Conservation (phyloP, 2,329 filamentous ascomycete species). For the Corynespora cassiicola region DNA sequence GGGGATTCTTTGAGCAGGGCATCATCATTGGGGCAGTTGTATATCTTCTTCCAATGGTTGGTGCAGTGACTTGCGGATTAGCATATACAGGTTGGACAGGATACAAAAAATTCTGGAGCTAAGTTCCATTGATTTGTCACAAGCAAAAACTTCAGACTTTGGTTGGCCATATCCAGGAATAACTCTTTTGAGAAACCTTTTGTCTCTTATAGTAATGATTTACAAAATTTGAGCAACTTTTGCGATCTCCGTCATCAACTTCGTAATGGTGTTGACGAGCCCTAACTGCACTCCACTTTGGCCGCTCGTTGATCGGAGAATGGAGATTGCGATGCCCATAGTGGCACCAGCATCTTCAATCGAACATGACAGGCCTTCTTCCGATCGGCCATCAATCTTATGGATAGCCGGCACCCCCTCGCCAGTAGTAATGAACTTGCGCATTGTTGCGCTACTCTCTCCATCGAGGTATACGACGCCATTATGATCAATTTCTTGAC, state of each 20-base stretch:
- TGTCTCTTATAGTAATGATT: too few relatives aligned
- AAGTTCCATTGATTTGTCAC: too few relatives aligned
- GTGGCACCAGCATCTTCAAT: background rate
- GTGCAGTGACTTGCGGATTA: background rate
- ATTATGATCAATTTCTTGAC: background rate
- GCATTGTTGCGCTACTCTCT: background rate
- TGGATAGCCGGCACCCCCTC: background rate
- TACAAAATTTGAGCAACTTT: constrained; percentile 1
- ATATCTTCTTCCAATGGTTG: constrained; percentile 1
- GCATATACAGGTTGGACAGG: background rate
- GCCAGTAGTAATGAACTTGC: background rate
- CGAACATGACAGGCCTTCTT: background rate
- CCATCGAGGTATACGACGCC: background rate
- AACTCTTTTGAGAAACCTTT: too few relatives aligned
- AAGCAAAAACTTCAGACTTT: too few relatives aligned
- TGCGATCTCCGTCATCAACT: constrained; percentile 1
- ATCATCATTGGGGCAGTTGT: background rate
- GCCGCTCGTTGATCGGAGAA: background rate
- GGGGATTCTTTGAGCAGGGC: constrained; percentile 1
- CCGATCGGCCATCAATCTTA: background rate
- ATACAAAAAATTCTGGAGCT: background rate
- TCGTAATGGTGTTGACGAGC: background rate
- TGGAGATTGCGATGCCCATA: background rate
- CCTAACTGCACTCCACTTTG: background rate
- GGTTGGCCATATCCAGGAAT: too few relatives aligned